A percentile compares a stretch with the other conserved stretches of the same genome.
These are phyloP conservation scores for Planoprotostelium fungivorum DNA, from an alignment of 78 protist genomes.

Conservation along the genomic window DNA sequence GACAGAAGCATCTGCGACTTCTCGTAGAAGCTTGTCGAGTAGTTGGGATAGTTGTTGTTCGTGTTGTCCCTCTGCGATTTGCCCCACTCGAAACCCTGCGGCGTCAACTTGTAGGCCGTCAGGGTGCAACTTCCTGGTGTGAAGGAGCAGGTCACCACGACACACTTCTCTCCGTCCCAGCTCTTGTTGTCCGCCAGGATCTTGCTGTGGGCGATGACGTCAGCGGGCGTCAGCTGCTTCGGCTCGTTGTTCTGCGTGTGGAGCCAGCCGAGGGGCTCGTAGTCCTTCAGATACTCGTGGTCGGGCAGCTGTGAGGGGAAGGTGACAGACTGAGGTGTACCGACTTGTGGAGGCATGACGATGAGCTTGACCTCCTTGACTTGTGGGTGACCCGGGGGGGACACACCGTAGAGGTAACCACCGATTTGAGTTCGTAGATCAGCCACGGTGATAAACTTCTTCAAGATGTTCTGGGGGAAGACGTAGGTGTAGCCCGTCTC, in stretches of 20 bases:
- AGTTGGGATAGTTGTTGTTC: slow-evolving; percentile 79
- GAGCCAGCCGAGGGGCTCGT: slow-evolving; percentile 99
- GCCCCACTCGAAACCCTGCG: slow-evolving; percentile 97
- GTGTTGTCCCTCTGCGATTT: slow-evolving; percentile 67
- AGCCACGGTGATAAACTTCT: slow-evolving; percentile 86
- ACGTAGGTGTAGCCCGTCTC: slow-evolving; percentile 95
- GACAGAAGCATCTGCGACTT: slow-evolving; percentile 95
- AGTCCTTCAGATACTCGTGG: slow-evolving; percentile 84
- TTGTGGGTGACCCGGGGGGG: slow-evolving; percentile 93
- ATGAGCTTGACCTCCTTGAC: slow-evolving; percentile 97
- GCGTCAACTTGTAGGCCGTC: slow-evolving; percentile 91
- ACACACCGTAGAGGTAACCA: slow-evolving; percentile 94
- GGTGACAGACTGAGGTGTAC: slow-evolving; percentile 90
- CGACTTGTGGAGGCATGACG: slow-evolving; percentile 98
- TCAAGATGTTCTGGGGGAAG: slow-evolving; percentile 97
- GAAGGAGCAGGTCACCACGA: slow-evolving; percentile 81
- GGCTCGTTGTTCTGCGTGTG: slow-evolving; percentile 98
- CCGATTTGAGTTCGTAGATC: slow-evolving; percentile 97
- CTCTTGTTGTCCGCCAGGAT: slow-evolving; percentile 78
- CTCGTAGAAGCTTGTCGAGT: slow-evolving; percentile 81
- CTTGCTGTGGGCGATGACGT: slow-evolving; percentile 85
- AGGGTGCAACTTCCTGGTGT: slow-evolving; percentile 92
- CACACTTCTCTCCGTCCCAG: slow-evolving; percentile 89
- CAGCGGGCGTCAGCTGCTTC: slow-evolving; percentile 93
- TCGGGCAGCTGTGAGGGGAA: slow-evolving; percentile 92